A percentile compares a stretch with the other conserved stretches of the same genome.
Conservation (phyloP, 2,329 filamentous ascomycete genomes). For the Claviceps sp. region DNA sequence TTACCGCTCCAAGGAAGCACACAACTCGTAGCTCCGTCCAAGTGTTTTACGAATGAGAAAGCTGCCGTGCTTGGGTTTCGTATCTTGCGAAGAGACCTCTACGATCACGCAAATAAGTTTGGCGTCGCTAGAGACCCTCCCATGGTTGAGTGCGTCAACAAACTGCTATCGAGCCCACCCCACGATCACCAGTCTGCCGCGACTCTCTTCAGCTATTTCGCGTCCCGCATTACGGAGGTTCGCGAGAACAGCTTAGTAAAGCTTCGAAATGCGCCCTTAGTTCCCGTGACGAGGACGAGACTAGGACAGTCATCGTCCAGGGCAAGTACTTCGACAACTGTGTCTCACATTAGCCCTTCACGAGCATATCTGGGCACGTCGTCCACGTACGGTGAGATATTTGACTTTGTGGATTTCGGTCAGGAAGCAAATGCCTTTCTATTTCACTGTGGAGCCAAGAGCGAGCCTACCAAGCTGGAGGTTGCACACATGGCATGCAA, state of each 20-base stretch:
- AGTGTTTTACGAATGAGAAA: constrained; percentile 71
- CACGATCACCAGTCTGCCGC: constrained; percentile 51
- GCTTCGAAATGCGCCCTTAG: constrained; percentile 53
- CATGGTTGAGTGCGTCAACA: constrained; percentile 62
- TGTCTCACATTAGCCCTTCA: constrained; percentile 45
- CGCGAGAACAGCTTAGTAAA: constrained; percentile 44
- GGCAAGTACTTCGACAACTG: constrained; percentile 12
- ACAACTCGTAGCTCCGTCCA: constrained; percentile 55
- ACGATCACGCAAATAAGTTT: constrained; percentile 69
- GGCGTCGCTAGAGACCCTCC: constrained; percentile 74
- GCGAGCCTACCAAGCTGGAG: constrained; percentile 77
- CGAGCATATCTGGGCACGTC: constrained; percentile 69
- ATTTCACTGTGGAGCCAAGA: constrained; percentile 77
- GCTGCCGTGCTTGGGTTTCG: constrained; percentile 69
- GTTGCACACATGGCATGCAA: constrained; percentile 71
- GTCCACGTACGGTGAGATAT: constrained; percentile 68
- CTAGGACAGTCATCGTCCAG: constrained; percentile 20
- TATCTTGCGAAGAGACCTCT: constrained; percentile 64
- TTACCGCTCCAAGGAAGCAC: constrained; percentile 61
- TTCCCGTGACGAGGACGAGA: constrained; percentile 45
- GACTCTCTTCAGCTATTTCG: constrained; percentile 71
- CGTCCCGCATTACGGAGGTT: constrained; percentile 62
- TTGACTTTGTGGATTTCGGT: constrained; percentile 95
- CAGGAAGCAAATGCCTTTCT: constrained; percentile 78
- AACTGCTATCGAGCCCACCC: constrained; percentile 60